Conservation (phyloP, 768 basidiomycete species). For the Mycena capillaripes region DNA sequence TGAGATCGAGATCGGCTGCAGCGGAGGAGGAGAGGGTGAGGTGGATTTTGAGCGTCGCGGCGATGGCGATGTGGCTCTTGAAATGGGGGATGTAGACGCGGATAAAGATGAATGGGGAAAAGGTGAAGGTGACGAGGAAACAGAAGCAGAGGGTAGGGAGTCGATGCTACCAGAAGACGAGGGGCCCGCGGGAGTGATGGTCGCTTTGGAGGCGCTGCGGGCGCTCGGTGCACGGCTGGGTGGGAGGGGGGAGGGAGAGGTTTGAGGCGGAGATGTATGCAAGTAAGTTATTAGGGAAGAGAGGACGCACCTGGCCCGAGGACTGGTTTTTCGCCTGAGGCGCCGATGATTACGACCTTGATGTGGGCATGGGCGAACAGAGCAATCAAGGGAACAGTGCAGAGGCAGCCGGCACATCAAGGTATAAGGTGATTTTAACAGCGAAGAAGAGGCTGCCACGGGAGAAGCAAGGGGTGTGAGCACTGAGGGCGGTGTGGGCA, state of each 20-base stretch:
- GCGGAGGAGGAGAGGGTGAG: not conserved
- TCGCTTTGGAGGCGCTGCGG: constrained; percentile 28
- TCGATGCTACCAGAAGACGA: not conserved
- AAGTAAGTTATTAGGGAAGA: not conserved
- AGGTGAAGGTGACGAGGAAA: not conserved
- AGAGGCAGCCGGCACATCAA: constrained; percentile 13
- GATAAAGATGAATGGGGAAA: too few relatives aligned
- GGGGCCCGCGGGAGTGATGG: constrained; percentile 30
- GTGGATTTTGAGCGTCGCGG: not conserved
- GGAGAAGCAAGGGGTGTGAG: too few relatives aligned
- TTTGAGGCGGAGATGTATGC: constrained; percentile 83
- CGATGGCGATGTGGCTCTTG: not conserved
- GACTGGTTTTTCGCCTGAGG: constrained; percentile 85
- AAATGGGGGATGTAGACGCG: not conserved
- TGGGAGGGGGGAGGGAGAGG: constrained; percentile 59
- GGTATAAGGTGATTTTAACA: too few relatives aligned
- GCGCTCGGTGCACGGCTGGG: not conserved
- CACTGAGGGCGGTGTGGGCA: too few relatives aligned
- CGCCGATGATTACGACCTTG: constrained; percentile 85
- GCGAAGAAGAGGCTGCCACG: too few relatives aligned
- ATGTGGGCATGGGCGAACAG: constrained; percentile 68
- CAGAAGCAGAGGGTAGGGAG: too few relatives aligned
- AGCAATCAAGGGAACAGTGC: constrained; percentile 1
- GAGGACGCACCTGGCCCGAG: constrained; percentile 74
- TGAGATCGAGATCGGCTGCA: too few relatives aligned